phyloP scores from a whole-genome alignment of 257 asterid genomes.

The Solanum etuberosum region DNA sequence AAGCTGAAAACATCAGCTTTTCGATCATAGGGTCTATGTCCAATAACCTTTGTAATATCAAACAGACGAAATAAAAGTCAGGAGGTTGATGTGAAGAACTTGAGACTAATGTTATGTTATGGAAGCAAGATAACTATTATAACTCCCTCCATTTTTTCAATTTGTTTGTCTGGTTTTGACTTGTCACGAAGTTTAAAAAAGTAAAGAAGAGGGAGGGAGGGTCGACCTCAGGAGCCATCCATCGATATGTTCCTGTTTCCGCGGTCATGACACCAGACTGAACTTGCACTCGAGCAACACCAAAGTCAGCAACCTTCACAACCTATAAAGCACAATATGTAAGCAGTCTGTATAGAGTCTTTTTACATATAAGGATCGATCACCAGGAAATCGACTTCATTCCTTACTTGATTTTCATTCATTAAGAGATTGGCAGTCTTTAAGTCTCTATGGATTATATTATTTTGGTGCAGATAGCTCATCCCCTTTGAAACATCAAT shows the following conservation, averaged over 20 bases:
- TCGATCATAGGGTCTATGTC: slow-evolving; percentile 68
- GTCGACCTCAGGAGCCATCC: slow-evolving; percentile 98
- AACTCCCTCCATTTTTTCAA: not conserved
- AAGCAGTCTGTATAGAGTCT: not conserved
- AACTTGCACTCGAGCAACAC: slow-evolving; percentile 68
- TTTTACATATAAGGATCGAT: not conserved
- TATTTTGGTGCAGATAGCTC: slow-evolving; percentile 80
- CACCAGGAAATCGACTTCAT: not conserved
- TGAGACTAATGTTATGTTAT: not conserved
- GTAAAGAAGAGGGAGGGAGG: not conserved
- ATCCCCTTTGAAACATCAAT: slow-evolving; percentile 82
- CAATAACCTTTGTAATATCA: slow-evolving; percentile 49
- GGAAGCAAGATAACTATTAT: not conserved
- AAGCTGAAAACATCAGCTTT: slow-evolving; percentile 85
- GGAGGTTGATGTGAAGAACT: not conserved
- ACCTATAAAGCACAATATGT: slow-evolving; percentile 27
- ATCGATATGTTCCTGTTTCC: slow-evolving; percentile 90
- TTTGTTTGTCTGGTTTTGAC: not conserved
- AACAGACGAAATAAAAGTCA: not conserved
- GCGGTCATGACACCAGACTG: slow-evolving; percentile 93
- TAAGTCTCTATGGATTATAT: slow-evolving; percentile 73
- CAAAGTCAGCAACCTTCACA: slow-evolving; percentile 88
- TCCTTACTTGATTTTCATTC: slow-evolving; percentile 70
- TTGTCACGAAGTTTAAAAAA: not conserved
- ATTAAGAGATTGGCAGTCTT: slow-evolving; percentile 85